Base-by-base conservation (phyloP, 768 basidiomycete species). In the Pleurotus citrinopileatus region DNA sequence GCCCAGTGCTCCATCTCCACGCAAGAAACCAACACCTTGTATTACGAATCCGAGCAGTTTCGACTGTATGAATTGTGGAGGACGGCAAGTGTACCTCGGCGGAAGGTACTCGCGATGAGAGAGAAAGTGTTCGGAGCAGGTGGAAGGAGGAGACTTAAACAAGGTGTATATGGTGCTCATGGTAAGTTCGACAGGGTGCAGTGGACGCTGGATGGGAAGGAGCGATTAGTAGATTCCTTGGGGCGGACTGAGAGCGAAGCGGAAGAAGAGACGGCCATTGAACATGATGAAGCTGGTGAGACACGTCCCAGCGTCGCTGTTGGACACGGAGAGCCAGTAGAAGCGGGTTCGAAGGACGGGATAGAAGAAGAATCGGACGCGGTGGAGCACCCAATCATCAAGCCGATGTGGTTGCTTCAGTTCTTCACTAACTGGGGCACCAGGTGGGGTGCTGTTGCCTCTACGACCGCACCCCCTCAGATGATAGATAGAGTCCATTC, bases 351-450 rank as follows among this genome's bases (percentile, higher is more conserved):
- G 36, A 62, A 63, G 54, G 51, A 57, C 26, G 63, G 59, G 27
- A 70, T 67, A 54, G 76, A 73, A 28, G 76, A 74, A 20, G 79
- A 81, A 47, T 83, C 80, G 53, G 80, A 80, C 54, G 80, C 78
- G 36, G 80, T 84, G 42, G 75, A 77, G 62, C 76, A 83, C 66
- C 76, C 76, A 27, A 71, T 70, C 19, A 82, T 87, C 65, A 82
- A 81, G 52, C 87, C 88, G 32, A 83, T 89, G 76, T 91, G 89
- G 89, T 64, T 90, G 52, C 69, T 91, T 61, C 73, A 78, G 61
- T 81, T 90, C 68, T 87, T 91, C 66, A 89, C 84, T 42, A 86
- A 84, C 55, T 90, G 87, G 87, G 86, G 83, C 5, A 80, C 81
- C 36, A 78, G 76, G 58, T 81, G 87, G 81, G 79, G 79, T 48